Conservation (phyloP, 768 basidiomycete genomes). For the Leccinum boreale region DNA sequence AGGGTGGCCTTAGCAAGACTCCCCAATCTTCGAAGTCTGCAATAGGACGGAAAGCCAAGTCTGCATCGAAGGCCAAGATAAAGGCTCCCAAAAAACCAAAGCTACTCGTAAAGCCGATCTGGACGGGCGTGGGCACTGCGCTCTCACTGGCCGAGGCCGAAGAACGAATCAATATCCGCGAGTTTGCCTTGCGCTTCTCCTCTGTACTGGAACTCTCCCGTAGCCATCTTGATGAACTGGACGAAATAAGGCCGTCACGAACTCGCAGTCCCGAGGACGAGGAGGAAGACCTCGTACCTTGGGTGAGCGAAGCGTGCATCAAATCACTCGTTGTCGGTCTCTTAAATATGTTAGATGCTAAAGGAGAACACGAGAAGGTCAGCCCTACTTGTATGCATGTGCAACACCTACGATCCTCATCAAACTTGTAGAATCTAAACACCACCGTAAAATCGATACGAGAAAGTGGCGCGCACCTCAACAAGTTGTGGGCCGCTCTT, state of each 20-base stretch:
- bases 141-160: slow-evolving; percentile 49
- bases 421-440: slow-evolving; percentile 16
- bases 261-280: slow-evolving; percentile 38
- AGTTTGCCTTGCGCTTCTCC: slow-evolving; percentile 67
- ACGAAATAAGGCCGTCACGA: slow-evolving; percentile 42
- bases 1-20: slow-evolving; percentile 6
- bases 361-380: slow-evolving; percentile 39
- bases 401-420: neutral
- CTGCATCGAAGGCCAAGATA: slow-evolving; percentile 19
- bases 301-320: slow-evolving; percentile 66
- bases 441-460: slow-evolving; percentile 51
- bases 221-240: slow-evolving; percentile 62
- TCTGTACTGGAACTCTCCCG: slow-evolving; percentile 46
- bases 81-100: slow-evolving; percentile 33
- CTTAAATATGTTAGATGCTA: slow-evolving; percentile 48
- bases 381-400: neutral
- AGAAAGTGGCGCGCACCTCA: slow-evolving; percentile 51
- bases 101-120: slow-evolving; percentile 45
- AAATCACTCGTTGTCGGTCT: slow-evolving; percentile 63
- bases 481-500: slow-evolving; percentile 61
- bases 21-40: slow-evolving; percentile 9
- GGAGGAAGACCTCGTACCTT: slow-evolving; percentile 37
- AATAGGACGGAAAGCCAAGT: slow-evolving; percentile 14
- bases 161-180: slow-evolving; percentile 67
- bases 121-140: slow-evolving; percentile 47